Evolutionary conservation across 225 moss, liverwort and hornwort species (phyloP), one percentile per base, ranked within the genome.

Genomic region (Sphagnum tenellum): DNA sequence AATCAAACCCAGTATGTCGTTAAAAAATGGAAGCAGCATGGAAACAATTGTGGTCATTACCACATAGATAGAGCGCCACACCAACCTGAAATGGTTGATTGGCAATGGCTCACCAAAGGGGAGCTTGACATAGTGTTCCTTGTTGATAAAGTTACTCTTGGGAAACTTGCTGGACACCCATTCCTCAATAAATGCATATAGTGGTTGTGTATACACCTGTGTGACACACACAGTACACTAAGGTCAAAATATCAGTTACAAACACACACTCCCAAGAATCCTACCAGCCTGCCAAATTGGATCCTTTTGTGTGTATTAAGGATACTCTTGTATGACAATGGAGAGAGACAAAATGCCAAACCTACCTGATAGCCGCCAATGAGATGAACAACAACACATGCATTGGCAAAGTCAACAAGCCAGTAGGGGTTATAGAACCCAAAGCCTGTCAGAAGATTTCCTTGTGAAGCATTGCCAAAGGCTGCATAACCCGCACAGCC

Each of bases 11-110:
- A 90, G 50, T 6, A 90, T 78, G 2, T 75, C 8, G 66, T 87
- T 94, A 82, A 94, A 94, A 72, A 94, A 90, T 9, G 94, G 94
- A 11, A 94, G 69, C 47, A 88, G 49, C 86, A 90, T 90, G 9
- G 90, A 76, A 58, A 94, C 75, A 44, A 94, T 45, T 47, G 88
- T 90, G 62, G 81, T 82, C 62, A 85, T 45, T 44, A 94, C 50
- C 5, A 94, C 90, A 60, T 90, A 94, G 0, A 49, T 0, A 0
- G 88, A 84, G 46, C 90, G 84, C 86, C 84, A 94, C 13, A 74
- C 62, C 54, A 84, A 60, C 49, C 87, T 84, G 55, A 94, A 88
- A 5, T 59, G 71, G n/a, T 75, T 94, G 3, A 88, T 2, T 68
- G 72, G 73, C 50, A 75, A 66, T 0, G 5, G 10, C 4, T 74